Evolutionary conservation across 2,329 filamentous ascomycete genomes (phyloP).

Genomic region (Colletotrichum spinosum): DNA sequence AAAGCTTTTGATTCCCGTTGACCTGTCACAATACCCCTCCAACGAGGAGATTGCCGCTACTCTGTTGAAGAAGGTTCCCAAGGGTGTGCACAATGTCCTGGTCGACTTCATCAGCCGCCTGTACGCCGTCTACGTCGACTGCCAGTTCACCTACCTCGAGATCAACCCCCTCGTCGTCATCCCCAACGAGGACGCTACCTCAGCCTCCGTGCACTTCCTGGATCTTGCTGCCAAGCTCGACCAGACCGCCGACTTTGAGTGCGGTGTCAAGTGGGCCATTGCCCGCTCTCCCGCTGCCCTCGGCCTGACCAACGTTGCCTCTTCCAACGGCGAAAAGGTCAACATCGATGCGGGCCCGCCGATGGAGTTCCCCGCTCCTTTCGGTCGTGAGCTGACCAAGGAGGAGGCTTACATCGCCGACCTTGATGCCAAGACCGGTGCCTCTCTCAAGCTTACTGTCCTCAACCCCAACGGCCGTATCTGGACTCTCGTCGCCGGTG

Average conservation of each 20-base stretch:
- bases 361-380: constrained; percentile 98
- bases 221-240: constrained; percentile 99
- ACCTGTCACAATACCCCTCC: constrained; percentile 93
- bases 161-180: constrained; percentile 99
- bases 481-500: constrained; percentile 98
- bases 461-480: constrained; percentile 92
- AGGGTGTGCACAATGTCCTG: constrained; percentile 96
- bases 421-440: constrained; percentile 99
- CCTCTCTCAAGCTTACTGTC: constrained; percentile 97
- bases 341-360: constrained; percentile 96
- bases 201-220: constrained; percentile 95
- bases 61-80: constrained; percentile 92
- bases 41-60: constrained; percentile 90
- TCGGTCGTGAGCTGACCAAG: constrained; percentile 98
- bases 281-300: constrained; percentile 91
- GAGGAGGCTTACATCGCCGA: constrained; percentile 99
- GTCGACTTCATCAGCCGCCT: constrained; percentile 99
- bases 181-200: constrained; percentile 91
- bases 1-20: constrained; percentile 97
- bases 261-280: constrained; percentile 98
- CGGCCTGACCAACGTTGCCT: constrained; percentile 77
- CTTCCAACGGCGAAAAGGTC: constrained; percentile 78
- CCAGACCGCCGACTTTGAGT: constrained; percentile 99
- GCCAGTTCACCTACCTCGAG: constrained; percentile 99
- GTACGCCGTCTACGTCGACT: constrained; percentile 99